A percentile compares a stretch with the other conserved stretches of the same genome.
phyloP scores from a whole-genome alignment of 495 filamentous ascomycete species.

The Neurospora sp. region DNA sequence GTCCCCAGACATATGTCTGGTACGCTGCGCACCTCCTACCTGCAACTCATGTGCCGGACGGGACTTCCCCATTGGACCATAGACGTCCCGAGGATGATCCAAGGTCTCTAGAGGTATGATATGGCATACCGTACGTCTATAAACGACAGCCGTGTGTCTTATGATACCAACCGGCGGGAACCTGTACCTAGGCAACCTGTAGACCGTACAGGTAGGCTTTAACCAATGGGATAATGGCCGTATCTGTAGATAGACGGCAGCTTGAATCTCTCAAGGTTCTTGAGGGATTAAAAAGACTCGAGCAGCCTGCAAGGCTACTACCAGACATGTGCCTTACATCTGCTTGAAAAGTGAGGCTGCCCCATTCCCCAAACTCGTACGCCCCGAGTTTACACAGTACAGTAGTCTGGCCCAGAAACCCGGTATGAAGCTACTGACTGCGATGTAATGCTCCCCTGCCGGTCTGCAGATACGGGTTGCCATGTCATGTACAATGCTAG shows the following conservation, averaged over 20 bases:
- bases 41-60: neutral
- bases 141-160: neutral
- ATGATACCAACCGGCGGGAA: too few species aligned
- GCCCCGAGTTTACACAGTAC: neutral
- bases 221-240: neutral
- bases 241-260: too few species aligned
- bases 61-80: neutral
- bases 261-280: too few species aligned
- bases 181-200: neutral
- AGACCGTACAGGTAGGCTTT: too few species aligned
- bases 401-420: neutral
- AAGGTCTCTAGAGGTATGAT: neutral
- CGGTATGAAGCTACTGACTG: neutral
- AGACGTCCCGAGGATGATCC: neutral
- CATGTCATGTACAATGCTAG: too few species aligned
- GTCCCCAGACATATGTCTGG: neutral
- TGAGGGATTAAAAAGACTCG: neutral
- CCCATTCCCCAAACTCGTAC: neutral
- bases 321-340: neutral
- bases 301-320: neutral
- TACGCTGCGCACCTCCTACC: too few species aligned
- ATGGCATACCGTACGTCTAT: neutral
- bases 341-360: neutral
- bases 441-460: neutral
- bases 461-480: neutral